Evolutionary conservation across 495 filamentous ascomycete genomes (phyloP), one percentile per base, ranked within the genome.

Genomic region (Tuber aestivum): DNA sequence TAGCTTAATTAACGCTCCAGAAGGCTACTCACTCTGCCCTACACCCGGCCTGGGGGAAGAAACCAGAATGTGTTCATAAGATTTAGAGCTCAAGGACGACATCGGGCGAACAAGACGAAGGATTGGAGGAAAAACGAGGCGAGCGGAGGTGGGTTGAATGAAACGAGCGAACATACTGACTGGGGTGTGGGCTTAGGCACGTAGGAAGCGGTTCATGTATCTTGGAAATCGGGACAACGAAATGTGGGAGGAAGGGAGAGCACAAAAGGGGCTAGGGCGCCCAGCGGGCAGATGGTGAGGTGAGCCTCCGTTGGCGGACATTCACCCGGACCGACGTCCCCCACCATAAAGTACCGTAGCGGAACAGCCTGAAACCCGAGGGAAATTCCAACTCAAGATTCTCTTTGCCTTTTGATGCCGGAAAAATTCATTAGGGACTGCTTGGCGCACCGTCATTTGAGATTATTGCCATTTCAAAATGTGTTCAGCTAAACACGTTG

Each of bases 21-120:
- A 44, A 35, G 65, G 75, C 74, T 70, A 83, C 87, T 73, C 88
- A 97, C 95, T 92, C 85, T 96, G 88, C 9, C 91, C 94, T 48
- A 99, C 95, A 35, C 94, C 93, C 3, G 93, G 91, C 81, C 93
- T 93, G 20, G 95, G 95, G 76, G 86, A 89, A 27, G 93, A 92
- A 69, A 93, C 90, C 42, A 93, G 84, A 80, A 99, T 90, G 83
- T 92, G 89, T 82, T 97, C 91, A 85, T 97, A 98, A 35, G 72
- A 72, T 41, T 45, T 56, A 23, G 74, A 42, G 35, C 40, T 27
- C 20, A 68, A 32, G n/a, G 70, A 72, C 50, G 78, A 79, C 76
- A 79, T 79, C 76, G 70, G 72, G 23, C 76, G 77, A 27, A 70
- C 70, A 37, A 79, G 70, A 69, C 72, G 77, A 37, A 77, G 70